Base-by-base conservation (phyloP, 257 asterid species). In the Nicotiana undulata region DNA sequence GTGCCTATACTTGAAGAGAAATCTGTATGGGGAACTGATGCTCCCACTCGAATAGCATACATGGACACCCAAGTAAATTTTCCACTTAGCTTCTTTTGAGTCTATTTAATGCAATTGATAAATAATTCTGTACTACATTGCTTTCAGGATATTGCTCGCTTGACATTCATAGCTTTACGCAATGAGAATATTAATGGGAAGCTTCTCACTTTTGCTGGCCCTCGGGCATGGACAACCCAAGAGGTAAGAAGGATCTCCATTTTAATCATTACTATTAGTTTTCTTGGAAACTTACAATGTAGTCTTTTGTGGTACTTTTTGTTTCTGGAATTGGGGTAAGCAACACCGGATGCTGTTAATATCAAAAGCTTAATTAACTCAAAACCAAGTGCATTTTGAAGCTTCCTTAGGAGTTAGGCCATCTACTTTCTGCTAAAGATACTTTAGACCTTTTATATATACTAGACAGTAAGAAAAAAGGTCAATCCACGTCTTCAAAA, bases 11-110 rank as follows among this genome's bases (percentile, higher is more conserved):
- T 95, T 85, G 98, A 95, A 90, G 98, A 92, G 82, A 93, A 93
- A 86, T 92, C 99, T 77, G 99, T 95, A 55, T 95, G 99, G 99
- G 99, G 99, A 64, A 95, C 99, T 61, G 98, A 95, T 90, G 99
- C 99, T 89, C 98, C 99, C 63, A 93, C 99, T 26, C 85, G 99
- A 87, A 88, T 95, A 83, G 99, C 99, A 37, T 95, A 93, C 86
- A 93, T 95, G 99, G 99, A 95, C 86, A 95, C 99, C 66, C 99
- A 95, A 89, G 99, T 93, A 88, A 83, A 76, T 46, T 29, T 3
- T 44, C 51, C 18, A 37, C 40, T 28, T 63, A 24, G 51, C 49
- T 49, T 79, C 64, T 17, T 63, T 55, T 37, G 77, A 32, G 44
- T 76, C 80, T 56, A 63, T 80, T 65, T 22, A 74, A 82, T 44